Percentiles rank a stretch among this genome's conserved stretches.
Conservation (phyloP, 2,329 filamentous ascomycete species). For the Penicillium concentricum region DNA sequence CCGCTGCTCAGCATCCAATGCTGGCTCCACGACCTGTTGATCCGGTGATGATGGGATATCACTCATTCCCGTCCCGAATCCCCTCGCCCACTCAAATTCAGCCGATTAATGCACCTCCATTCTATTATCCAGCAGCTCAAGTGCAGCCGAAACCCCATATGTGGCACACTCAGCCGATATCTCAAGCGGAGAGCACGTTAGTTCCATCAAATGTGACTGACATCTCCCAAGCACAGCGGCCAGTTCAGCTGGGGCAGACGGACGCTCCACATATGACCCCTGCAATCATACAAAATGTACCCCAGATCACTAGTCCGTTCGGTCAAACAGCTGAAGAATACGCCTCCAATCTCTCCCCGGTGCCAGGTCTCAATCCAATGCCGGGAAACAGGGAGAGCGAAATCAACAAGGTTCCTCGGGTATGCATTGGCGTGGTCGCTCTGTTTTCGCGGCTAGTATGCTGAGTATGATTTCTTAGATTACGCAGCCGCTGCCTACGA, state of each 20-base stretch:
- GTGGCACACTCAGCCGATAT: constrained; percentile 10
- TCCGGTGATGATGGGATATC: constrained; percentile 14
- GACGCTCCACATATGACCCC: neutral
- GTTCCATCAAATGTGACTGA: neutral
- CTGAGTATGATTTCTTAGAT: neutral
- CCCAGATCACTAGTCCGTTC: neutral
- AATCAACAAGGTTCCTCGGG: neutral
- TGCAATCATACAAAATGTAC: neutral
- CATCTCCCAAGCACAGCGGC: neutral
- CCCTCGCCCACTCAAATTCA: neutral
- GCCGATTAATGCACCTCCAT: constrained; percentile 8
- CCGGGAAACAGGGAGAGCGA: neutral
- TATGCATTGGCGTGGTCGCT: neutral
- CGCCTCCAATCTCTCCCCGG: neutral
- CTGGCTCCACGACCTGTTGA: constrained; percentile 34
- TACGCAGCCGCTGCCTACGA: neutral
- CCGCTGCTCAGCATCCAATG: constrained; percentile 34
- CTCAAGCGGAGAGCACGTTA: neutral
- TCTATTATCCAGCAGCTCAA: constrained; percentile 18
- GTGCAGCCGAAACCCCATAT: constrained; percentile 7
- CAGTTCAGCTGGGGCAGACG: neutral
- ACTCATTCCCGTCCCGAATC: constrained; percentile 3
- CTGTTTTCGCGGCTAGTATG: neutral
- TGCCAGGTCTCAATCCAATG: neutral
- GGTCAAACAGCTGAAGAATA: constrained; percentile 4